Evolutionary conservation across 805 yeast species (phyloP), one percentile per base, ranked within the genome.

Genomic region (Lipomyces japonicus): DNA sequence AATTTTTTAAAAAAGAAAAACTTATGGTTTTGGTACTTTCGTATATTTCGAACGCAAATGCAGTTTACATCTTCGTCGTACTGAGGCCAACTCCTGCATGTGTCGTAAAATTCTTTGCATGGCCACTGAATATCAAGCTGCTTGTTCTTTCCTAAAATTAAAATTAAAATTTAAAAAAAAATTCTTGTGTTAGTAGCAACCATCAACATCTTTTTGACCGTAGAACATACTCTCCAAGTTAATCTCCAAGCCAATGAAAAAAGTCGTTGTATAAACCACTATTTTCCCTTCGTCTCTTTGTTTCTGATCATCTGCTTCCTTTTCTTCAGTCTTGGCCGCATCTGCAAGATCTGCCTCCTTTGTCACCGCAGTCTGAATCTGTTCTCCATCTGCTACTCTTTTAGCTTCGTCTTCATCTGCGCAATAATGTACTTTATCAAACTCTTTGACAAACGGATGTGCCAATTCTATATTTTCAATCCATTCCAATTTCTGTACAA

Each of bases 361-460:
- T 2, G 54, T 53, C n/a, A 65, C 67, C 10, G 67, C 65, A 16
- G 64, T 68, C 30, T 64, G 62, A 14, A 41, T 44, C 74, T 68
- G 86, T 65, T 82, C 85, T 7, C 81, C 77, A 42, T 75, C 74
- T 21, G 85, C 76, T 26, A 84, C 75, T 26, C 73, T 72, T 48
- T 74, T 71, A 1, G 78, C 79, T 56, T 79, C 80, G n/a, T 78
- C 82, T 10, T 77, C 79, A 9, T 69, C 71, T 10, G 67, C 60
- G 60, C 76, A 78, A 19, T 69, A 61, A 44, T 71, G 82, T 1
- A 78, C 70, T 40, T 76, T 73, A 42, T 78, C 82, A 64, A 86
- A 84, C 12, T 83, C 81, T 61, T 88, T 86, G 18, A 85, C 84
- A 65, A 79, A 93, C 1, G 98, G 97, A 68, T 90, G 97, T 0